Percentiles rank a stretch among this genome's conserved stretches.
Conservation (phyloP, 805 yeast species). For the Yarrowia osloensis region DNA sequence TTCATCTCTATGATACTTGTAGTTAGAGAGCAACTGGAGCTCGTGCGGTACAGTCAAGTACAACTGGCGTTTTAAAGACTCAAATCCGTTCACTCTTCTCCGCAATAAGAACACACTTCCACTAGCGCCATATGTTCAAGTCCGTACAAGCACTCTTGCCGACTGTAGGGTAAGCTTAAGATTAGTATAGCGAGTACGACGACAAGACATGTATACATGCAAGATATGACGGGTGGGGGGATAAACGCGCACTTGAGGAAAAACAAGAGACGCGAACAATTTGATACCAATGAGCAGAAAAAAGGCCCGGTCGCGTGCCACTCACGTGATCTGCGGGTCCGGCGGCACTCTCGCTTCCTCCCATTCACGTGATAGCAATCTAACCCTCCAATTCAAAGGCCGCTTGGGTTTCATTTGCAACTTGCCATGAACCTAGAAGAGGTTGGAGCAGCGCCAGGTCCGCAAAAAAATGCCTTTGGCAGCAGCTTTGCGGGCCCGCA, state of each 20-base stretch:
- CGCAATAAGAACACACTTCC: too few relatives aligned
- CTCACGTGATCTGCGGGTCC: too few relatives aligned
- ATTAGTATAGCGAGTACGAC: constrained; percentile 4
- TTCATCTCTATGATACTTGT: too few relatives aligned
- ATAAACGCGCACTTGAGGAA: too few relatives aligned
- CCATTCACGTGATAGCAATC: constrained; percentile 5
- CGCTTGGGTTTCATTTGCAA: constrained; percentile 9
- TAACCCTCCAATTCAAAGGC: not conserved
- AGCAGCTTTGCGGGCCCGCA: not conserved
- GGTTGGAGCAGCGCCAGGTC: not conserved
- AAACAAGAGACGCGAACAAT: too few relatives aligned
- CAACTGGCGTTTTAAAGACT: too few relatives aligned
- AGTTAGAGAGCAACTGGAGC: too few relatives aligned
- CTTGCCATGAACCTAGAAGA: constrained; percentile 10
- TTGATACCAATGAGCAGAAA: too few relatives aligned
- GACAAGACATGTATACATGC: not conserved
- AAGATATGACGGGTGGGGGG: too few relatives aligned
- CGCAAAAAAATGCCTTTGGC: not conserved
- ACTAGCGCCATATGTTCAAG: too few relatives aligned
- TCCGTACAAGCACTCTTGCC: not conserved
- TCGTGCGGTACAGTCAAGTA: too few relatives aligned
- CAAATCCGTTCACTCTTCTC: too few relatives aligned
- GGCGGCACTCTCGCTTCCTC: not conserved
- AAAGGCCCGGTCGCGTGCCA: not conserved
- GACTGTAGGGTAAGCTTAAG: constrained; percentile 12